Evolutionary conservation across 176 grass and related monocot species (phyloP).

Genomic region (Miscanthus lutarioriparius): DNA sequence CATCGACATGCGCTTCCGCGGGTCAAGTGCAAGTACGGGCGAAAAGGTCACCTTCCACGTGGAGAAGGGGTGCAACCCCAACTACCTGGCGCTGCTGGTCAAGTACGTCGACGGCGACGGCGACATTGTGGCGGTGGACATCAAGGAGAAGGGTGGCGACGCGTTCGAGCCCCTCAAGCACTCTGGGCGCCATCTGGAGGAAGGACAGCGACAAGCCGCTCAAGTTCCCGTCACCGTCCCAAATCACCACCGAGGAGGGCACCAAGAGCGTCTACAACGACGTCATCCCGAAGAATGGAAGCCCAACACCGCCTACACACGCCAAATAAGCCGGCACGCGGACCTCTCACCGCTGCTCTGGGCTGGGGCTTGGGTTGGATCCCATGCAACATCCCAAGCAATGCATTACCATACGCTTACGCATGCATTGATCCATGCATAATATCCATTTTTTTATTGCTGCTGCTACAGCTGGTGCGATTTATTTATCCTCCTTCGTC

Average conservation of each 20-base stretch:
- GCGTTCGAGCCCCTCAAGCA: conserved; percentile 41
- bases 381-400: no score
- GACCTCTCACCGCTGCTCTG: no score
- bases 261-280: background rate
- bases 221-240: conserved; percentile 25
- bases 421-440: no score
- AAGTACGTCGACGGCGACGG: conserved; percentile 52
- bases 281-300: no score
- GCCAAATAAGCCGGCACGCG: no score
- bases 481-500: no score
- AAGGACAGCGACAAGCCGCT: conserved; percentile 37
- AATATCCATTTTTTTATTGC: no score
- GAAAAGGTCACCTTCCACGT: conserved; percentile 57
- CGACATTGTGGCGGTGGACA: conserved; percentile 39
- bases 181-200: conserved; percentile 65
- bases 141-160: conserved; percentile 38
- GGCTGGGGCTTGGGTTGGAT: no score
- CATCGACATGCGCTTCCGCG: conserved; percentile 38
- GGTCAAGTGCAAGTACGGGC: conserved; percentile 48
- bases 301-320: no score
- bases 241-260: conserved; percentile 19
- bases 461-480: no score
- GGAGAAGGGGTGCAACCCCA: conserved; percentile 48
- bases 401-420: no score
- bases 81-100: conserved; percentile 46